Evolutionary conservation across 805 yeast species (phyloP).

Genomic region (Schwanniomyces vanrijiae): DNA sequence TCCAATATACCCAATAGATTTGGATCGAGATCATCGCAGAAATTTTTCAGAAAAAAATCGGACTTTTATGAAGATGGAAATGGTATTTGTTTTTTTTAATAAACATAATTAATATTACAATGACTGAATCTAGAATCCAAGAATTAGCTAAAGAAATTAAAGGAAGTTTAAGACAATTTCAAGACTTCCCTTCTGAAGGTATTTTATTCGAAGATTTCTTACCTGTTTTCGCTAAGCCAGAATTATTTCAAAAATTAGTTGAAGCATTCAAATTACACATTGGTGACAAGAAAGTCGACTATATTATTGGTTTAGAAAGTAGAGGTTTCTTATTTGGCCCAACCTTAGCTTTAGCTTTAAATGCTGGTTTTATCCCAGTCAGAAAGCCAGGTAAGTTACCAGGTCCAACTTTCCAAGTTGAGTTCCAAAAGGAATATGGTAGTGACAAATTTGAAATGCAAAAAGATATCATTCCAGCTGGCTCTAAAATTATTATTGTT

Average conservation of each 20-base stretch:
- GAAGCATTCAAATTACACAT: conserved; percentile 79
- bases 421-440: conserved; percentile 90
- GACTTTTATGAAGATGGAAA: neutral
- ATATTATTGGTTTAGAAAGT: conserved; percentile 90
- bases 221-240: conserved; percentile 87
- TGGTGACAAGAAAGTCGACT: conserved; percentile 70
- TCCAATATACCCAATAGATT: neutral
- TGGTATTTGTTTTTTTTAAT: neutral
- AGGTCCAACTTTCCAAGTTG: conserved; percentile 72
- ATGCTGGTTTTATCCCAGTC: conserved; percentile 91
- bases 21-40: neutral
- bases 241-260: conserved; percentile 74
- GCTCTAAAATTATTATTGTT: conserved; percentile 80
- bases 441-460: conserved; percentile 88
- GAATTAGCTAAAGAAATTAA: conserved; percentile 38
- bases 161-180: conserved; percentile 61
- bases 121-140: conserved; percentile 18
- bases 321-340: conserved; percentile 98
- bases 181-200: conserved; percentile 93
- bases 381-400: conserved; percentile 96
- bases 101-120: neutral
- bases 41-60: neutral
- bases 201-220: conserved; percentile 92
- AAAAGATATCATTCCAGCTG: conserved; percentile 72
- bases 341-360: conserved; percentile 82